Evolutionary conservation across 345 rosid genomes (phyloP), one percentile per base, ranked within the genome.

Genomic region (Gossypium turneri): DNA sequence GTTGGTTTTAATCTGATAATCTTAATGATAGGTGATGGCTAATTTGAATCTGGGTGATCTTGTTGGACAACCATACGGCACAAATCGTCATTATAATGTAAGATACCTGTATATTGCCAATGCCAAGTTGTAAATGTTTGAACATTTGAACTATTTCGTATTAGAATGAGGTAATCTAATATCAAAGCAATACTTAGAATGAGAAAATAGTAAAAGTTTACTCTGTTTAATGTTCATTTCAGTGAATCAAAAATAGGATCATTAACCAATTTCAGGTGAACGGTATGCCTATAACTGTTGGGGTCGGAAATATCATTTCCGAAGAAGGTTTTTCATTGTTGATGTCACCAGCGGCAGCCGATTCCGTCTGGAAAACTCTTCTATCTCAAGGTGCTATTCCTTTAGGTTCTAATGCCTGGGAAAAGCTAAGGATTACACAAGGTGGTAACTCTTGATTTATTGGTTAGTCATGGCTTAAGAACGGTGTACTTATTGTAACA

Each of bases 371-470:
- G 98, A 83, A 89, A 75, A 79, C 82, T 24, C 90, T 94, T 79
- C 76, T 92, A 81, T 86, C 97, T 73, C 79, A 83, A 62, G 98
- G 93, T 79, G 96, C 92, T 57, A 63, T 82, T 78, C 97, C 97
- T 38, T 90, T 94, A 97, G 98, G 98, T 63, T 88, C 89, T 71
- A 87, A 85, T 74, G 97, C 94, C 66, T 94, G 94, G 98, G 98
- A 94, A 84, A 89, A 86, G 77, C 90, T 94, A 70, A 90, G 98
- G 84, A 84, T 88, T 77, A 76, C 81, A 62, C 89, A 74, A 92
- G 98, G 98, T 89, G 78, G 62, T 53, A 41, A 57, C 3, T 13
- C 22, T 78, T 67, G 74, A 67, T 48, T 51, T 9, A 11, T 43
- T 80, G 57, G 44, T 72, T 34, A 34, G 11, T 11, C 19, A 70